phyloP scores from a whole-genome alignment of 2,329 filamentous ascomycete species.

The Alternaria burnsii region DNA sequence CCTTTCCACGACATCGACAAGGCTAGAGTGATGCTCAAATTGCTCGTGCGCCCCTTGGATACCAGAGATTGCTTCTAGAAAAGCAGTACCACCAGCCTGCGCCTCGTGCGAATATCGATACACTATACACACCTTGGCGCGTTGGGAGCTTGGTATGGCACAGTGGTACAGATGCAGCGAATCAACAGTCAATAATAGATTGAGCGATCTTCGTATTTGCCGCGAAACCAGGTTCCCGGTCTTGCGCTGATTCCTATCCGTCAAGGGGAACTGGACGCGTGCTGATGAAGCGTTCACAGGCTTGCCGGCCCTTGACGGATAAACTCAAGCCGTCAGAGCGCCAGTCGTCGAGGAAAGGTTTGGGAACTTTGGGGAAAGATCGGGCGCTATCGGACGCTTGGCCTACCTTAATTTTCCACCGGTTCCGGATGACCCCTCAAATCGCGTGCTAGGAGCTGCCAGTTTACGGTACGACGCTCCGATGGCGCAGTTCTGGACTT shows the following conservation, averaged over 20 bases:
- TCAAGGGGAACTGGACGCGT: not conserved
- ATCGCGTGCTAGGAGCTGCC: conserved; percentile 6
- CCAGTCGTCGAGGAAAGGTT: conserved; percentile 22
- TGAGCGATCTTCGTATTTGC: not conserved
- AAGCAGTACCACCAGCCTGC: not conserved
- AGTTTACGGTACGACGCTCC: conserved; percentile 20
- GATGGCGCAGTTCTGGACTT: conserved; percentile 27
- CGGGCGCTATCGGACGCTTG: conserved; percentile 42
- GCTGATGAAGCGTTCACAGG: not conserved
- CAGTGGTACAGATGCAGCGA: not conserved
- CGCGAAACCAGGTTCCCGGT: not conserved
- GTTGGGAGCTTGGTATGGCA: conserved; percentile 2
- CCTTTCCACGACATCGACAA: not conserved
- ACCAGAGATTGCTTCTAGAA: conserved; percentile 3
- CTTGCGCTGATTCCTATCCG: not conserved
- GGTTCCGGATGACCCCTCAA: conserved; percentile 16
- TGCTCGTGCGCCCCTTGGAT: not conserved
- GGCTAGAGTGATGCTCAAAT: not conserved
- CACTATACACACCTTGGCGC: conserved; percentile 2
- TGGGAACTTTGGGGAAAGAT: conserved; percentile 17
- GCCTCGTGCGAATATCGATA: not conserved
- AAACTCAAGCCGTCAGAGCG: conserved; percentile 9
- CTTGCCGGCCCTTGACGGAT: conserved; percentile 7
- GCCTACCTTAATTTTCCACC: conserved; percentile 41
- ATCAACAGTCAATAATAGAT: not conserved